A percentile compares a stretch with the other conserved stretches of the same genome.
These are phyloP conservation scores for Oryza glaberrima DNA, from an alignment of 176 grass and related monocot genomes.

Conservation along the genomic window DNA sequence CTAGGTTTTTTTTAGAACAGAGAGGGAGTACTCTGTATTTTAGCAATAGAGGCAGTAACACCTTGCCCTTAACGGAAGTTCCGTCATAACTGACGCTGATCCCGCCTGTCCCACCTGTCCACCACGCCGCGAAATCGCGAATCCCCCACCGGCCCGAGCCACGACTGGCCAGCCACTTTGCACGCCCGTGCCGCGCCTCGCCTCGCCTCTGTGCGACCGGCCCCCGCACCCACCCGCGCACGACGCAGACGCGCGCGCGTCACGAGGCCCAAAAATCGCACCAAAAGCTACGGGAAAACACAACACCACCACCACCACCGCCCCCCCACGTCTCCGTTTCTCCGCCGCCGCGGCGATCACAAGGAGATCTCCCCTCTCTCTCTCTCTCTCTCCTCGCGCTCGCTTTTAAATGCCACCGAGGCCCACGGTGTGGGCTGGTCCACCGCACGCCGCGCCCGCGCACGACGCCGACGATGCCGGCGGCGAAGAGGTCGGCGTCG, in stretches of 20 bases:
- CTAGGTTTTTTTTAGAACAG: too few relatives aligned
- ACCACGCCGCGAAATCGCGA: conserved; percentile 1
- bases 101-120: background rate
- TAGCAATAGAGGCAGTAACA: background rate
- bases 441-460: background rate
- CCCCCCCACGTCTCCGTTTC: background rate
- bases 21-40: too few relatives aligned
- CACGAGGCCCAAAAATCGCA: conserved; percentile 28
- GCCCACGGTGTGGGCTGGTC: conserved; percentile 16
- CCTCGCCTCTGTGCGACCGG: background rate
- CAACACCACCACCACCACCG: conserved; percentile 1
- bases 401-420: conserved; percentile 35
- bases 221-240: background rate
- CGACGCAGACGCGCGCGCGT: conserved; percentile 13
- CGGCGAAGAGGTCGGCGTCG: conserved; percentile 51
- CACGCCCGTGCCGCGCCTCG: background rate
- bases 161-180: background rate
- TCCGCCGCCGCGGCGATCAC: conserved; percentile 15
- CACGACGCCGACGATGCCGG: conserved; percentile 47
- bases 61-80: background rate
- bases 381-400: too few relatives aligned
- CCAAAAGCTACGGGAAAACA: background rate
- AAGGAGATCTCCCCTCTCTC: too few relatives aligned
- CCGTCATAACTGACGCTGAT: background rate
- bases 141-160: background rate